These are phyloP conservation scores for Pseudonitzschia delicatissima DNA, from an alignment of 108 stramenopile species.

Conservation along the genomic window DNA sequence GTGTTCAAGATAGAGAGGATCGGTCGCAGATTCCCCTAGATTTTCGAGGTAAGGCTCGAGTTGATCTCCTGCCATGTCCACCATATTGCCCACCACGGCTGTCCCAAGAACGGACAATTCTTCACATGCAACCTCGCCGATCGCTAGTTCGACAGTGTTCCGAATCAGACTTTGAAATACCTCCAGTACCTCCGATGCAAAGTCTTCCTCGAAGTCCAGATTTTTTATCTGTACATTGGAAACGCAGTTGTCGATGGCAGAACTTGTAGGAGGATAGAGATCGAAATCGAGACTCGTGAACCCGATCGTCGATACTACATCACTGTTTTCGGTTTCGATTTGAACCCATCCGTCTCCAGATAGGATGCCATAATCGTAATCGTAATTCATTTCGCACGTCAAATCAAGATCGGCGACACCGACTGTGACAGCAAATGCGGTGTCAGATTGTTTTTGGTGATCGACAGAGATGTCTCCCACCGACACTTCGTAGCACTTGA, in stretches of 20 bases:
- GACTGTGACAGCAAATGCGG: constrained; percentile 6
- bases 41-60: constrained; percentile 27
- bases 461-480: constrained; percentile 19
- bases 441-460: constrained; percentile 9
- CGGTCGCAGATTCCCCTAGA: constrained; percentile 11
- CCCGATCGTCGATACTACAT: constrained; percentile 29
- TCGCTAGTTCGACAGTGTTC: constrained; percentile 33
- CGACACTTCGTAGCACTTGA: constrained; percentile 27
- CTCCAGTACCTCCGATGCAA: constrained; percentile 45
- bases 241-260: constrained; percentile 33
- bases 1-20: constrained; percentile 25
- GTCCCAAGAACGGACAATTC: constrained; percentile 42
- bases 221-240: constrained; percentile 41
- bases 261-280: constrained; percentile 36
- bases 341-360: constrained; percentile 21
- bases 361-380: constrained; percentile 18
- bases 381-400: constrained; percentile 32
- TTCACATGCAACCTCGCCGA: constrained; percentile 44
- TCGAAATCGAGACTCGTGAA: constrained; percentile 44
- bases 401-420: constrained; percentile 18
- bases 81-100: constrained; percentile 20
- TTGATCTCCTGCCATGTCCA: constrained; percentile 21
- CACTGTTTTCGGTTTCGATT: constrained; percentile 26
- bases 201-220: constrained; percentile 55
- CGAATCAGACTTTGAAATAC: constrained; percentile 47